A percentile compares a stretch with the other conserved stretches of the same genome.
phyloP scores from a whole-genome alignment of 495 filamentous ascomycete genomes.

The Penicillium canariense region DNA sequence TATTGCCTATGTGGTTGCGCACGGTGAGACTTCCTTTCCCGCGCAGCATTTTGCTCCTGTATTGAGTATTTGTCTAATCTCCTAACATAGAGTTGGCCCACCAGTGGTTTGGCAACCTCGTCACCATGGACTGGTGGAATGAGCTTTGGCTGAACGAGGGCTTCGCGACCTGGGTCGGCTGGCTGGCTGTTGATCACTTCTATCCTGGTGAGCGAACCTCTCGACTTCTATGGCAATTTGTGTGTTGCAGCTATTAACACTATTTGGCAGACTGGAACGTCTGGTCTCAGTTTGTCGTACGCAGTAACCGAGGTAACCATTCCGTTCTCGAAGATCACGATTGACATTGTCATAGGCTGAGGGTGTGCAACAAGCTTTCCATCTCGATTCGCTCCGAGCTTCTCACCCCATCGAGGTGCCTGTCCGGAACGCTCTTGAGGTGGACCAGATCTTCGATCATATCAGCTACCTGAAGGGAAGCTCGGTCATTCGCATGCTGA shows the following conservation, averaged over 20 bases:
- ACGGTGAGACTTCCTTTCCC: slow-evolving; percentile 40
- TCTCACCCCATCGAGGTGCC: slow-evolving; percentile 96
- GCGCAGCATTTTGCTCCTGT: neutral
- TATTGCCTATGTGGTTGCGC: slow-evolving; percentile 91
- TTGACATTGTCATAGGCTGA: slow-evolving; percentile 63
- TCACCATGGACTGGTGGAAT: slow-evolving; percentile 81
- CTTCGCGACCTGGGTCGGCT: slow-evolving; percentile 97
- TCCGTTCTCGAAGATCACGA: slow-evolving; percentile 7
- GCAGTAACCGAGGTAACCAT: slow-evolving; percentile 53
- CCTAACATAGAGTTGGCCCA: slow-evolving; percentile 72
- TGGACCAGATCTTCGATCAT: slow-evolving; percentile 94
- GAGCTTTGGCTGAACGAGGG: slow-evolving; percentile 97
- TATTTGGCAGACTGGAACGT: slow-evolving; percentile 73
- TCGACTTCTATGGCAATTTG: neutral
- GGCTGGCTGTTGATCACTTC: slow-evolving; percentile 87
- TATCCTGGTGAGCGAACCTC: slow-evolving; percentile 60
- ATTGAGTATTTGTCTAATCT: slow-evolving; percentile 9
- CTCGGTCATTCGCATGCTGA: slow-evolving; percentile 92
- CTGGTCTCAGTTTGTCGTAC: slow-evolving; percentile 90
- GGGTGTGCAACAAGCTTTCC: slow-evolving; percentile 84
- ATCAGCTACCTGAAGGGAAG: slow-evolving; percentile 96
- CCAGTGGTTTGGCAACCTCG: slow-evolving; percentile 98
- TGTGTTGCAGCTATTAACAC: neutral
- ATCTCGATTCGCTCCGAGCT: slow-evolving; percentile 80
- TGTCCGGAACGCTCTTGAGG: slow-evolving; percentile 83